Base-by-base conservation (phyloP, 2,329 filamentous ascomycete genomes). In the Didymella lethalis region DNA sequence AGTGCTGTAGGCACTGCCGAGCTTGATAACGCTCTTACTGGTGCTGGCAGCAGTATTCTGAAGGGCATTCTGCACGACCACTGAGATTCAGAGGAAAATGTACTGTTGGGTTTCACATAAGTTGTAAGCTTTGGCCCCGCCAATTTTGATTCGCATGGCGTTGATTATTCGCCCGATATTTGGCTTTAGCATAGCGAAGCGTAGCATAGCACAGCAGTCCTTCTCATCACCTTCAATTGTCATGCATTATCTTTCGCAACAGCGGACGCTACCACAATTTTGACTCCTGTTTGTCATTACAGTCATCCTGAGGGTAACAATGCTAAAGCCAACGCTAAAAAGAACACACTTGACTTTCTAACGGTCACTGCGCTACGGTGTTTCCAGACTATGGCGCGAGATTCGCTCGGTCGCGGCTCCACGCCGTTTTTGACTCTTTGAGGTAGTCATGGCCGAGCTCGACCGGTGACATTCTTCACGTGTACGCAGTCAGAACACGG, bases 1-100 rank as follows among this genome's bases (percentile, higher is more conserved):
- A 93, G 91, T 77, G 91, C 87, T 72, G 89, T 93, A 20, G 88
- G 88, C n/a, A 88, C 92, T 72, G 89, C 86, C 70, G 93, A 97
- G 78, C 84, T 96, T 64, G 86, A 89, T 65, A 84, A 84, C 55
- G 88, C 90, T 53, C 85, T 92, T 40, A 86, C 76, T 44, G 83
- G 84, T 25, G 78, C 82, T n/a, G 83, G 84, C 12, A 73, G 71
- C 44, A 62, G 64, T 38, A 76, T 78, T 41, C 62, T 79, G 25
- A 77, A 64, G 60, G 71, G 66, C 0, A 75, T 77, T 46, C 32
- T 78, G 50, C 38, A 54, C 34, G 56, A 54, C 25, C 12, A 50
- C 1, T 59, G 16, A 48, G 36, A 7, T 18, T 18, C n/a, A 3
- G 32, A 4, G 28, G 20, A 20, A 28, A 16, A 7, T 4, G 14